These are phyloP conservation scores for Ophiosphaerella korrae DNA, from an alignment of 2,329 filamentous ascomycete species.

Conservation along the genomic window DNA sequence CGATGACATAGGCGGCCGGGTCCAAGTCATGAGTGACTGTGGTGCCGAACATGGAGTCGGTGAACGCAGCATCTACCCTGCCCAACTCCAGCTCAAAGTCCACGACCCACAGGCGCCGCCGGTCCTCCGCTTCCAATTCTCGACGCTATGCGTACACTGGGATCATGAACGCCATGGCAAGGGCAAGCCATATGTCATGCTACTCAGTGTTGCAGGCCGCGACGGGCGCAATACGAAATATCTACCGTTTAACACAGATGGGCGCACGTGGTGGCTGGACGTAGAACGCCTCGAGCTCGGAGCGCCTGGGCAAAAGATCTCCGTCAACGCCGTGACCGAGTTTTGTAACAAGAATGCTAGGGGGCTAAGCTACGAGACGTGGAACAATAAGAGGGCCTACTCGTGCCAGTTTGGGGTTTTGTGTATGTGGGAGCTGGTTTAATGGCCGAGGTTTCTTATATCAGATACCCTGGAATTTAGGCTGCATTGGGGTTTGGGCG, in stretches of 20 bases:
- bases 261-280: conserved; percentile 81
- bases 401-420: conserved; percentile 55
- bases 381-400: conserved; percentile 45
- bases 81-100: conserved; percentile 64
- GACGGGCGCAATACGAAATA: conserved; percentile 72
- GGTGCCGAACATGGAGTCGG: conserved; percentile 58
- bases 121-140: conserved; percentile 77
- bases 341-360: conserved; percentile 58
- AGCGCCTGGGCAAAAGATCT: conserved; percentile 61
- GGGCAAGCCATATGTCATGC: conserved; percentile 70
- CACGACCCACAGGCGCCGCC: conserved; percentile 51
- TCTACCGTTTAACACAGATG: conserved; percentile 73
- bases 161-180: conserved; percentile 69
- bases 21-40: conserved; percentile 54
- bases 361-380: conserved; percentile 53
- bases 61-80: conserved; percentile 66
- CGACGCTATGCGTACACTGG: conserved; percentile 82
- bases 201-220: conserved; percentile 65
- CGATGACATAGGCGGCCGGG: conserved; percentile 56
- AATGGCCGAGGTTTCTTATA: conserved; percentile 5
- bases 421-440: conserved; percentile 61
- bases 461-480: conserved; percentile 15
- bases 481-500: neutral
- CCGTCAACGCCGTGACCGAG: conserved; percentile 65
- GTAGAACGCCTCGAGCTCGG: conserved; percentile 60